Evolutionary conservation across 1,284 basidiomycete species (phyloP), one percentile per base, ranked within the genome.

Genomic region (Microbotryomycetes sp.): DNA sequence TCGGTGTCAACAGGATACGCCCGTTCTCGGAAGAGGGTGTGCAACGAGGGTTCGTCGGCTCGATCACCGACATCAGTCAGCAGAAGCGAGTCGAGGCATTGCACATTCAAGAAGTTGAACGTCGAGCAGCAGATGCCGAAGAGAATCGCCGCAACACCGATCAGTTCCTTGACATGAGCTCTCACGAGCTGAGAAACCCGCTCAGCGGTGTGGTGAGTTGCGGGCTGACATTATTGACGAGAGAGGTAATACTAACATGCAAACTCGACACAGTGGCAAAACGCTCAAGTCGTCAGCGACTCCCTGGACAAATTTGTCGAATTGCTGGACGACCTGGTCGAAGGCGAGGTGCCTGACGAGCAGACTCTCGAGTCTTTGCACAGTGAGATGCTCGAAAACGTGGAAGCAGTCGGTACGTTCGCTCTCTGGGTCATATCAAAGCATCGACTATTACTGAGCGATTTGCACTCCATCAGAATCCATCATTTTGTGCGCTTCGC

Each of bases 101-200:
- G 14, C 59, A 61, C 31, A 16, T 61, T 25, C 32, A 22, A 23
- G 53, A 22, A 6, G 47, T 61, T 4, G 54, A 61, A 32, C 54
- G 55, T 29, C 47, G 59, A 6, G 59, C 59, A 15, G 15, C 23
- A 19, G 59, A 61, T 32, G 59, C 59, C 6, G 59, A 61, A 32
- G 49, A 56, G 30, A 61, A 48, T 19, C 30, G 54, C 19, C 54
- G 54, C 12, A 28, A 49, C 7, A 45, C 25, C 9, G 59, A 61
- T 54, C 50, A 56, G 22, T 53, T 36, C 54, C 23, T 61, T 16
- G 59, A 61, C 32, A n/a, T 55, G 22, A 42, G 29, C 22, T 49
- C 45, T 9, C 59, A 61, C 32, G 59, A 61, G 26, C 26, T 61
- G 15, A 45, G 59, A 25, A 61, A 61, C 30, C 59, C 54, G 4